Base-by-base conservation (phyloP, 805 yeast genomes). In the Diddensiella santjacobensis region DNA sequence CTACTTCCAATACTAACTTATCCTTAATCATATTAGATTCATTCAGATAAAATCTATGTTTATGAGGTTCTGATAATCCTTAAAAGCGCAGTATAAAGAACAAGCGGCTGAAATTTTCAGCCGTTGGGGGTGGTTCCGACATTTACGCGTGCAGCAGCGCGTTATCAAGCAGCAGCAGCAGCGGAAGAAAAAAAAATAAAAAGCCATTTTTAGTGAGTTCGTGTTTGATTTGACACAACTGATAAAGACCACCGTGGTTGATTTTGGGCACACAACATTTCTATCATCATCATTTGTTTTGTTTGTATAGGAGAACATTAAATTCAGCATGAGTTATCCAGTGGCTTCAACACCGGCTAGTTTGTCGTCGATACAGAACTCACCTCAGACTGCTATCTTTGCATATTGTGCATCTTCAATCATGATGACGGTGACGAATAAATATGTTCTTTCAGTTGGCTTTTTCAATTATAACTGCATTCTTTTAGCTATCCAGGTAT, bases 351-450 rank as follows among this genome's bases (percentile, higher is more conserved):
- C 38, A 15, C 18, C 38, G n/a, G 18, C 18, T 8, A 35, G 38
- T 8, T 15, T 35, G 17, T 8, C 15, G 10, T n/a, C 26, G 22
- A 6, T 38, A 6, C 51, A 48, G 38, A 67, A 67, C 60, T 64
- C 64, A 48, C 69, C 71, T 33, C 54, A 55, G n/a, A 59, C 64
- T 52, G 69, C 71, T 38, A 62, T 67, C 24, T 58, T 58, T 47
- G 53, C 64, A 31, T 93, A 93, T 80, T 93, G 99, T 77, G 74
- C 77, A 47, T 87, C 99, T 19, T 93, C 99, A 20, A 93, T 93
- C 58, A 72, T 93, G 66, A 93, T 93, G 99, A 93, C 99, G 24
- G 89, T 90, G 53, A 90, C 98, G 52, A 93, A 93, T 78, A 93
- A 93, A 72, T 91, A 83, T 65, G 98, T 93, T 51, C 84, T 93